Base-by-base conservation (phyloP, 345 rosid species). In the Sapria himalayana region DNA sequence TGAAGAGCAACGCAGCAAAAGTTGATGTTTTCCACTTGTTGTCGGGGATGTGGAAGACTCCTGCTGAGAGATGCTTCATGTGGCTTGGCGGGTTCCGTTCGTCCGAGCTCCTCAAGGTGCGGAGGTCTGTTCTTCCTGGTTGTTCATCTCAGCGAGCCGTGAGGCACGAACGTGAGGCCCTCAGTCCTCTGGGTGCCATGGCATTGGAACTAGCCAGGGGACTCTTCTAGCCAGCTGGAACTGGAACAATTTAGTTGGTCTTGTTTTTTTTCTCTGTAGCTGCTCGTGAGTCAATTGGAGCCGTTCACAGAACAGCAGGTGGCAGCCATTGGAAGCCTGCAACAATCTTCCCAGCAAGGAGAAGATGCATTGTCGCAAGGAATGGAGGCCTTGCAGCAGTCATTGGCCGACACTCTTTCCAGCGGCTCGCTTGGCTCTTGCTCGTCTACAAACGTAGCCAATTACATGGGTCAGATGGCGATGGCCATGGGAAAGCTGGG, bases 11-110 rank as follows among this genome's bases (percentile, higher is more conserved):
- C 35, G 99, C 95, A 48, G 93, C 95, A 17, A 80, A 80, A 72
- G 74, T 76, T 15, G 99, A 91, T 50, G 95, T 91, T 55, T 91
- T 91, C 63, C 99, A 91, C 67, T 63, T 91, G 53, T 63, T 84
- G 16, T 91, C 95, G 16, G 95, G 99, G 45, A 91, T 84, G 95
- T 91, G 95, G 99, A 91, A 91, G 62, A 84, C 99, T 10, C 99
- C 93, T 48, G 95, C 99, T 3, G 95, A 91, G 67, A 75, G 99
- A 51, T 91, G 99, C 60, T 91, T 91, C 65, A 52, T 91, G 67
- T 91, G 95, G 99, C 95, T 91, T 10, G 99, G 99, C 25, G 99
- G 99, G 42, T 91, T 84, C 56, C 93, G 99, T 22, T 85, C 99
- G 37, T 84, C 95, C 21, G 95, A 91, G 59, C 84, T 91, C 52